Evolutionary conservation across 805 yeast species (phyloP).

Genomic region (Ogataea pini): DNA sequence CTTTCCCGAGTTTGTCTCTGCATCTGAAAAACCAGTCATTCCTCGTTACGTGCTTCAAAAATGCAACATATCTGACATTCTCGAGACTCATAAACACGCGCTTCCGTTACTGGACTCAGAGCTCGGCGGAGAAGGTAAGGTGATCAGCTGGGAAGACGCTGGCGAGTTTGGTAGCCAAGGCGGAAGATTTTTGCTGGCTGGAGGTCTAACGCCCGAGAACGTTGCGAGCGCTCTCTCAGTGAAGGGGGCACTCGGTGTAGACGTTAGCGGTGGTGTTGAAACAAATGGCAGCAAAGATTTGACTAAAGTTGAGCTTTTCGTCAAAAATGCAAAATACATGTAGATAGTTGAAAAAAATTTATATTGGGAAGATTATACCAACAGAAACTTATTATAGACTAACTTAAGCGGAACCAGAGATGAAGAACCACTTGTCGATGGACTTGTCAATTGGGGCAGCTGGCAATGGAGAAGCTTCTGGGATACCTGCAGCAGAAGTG

Average conservation of each 20-base stretch:
- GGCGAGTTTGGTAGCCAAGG: slow-evolving; percentile 36
- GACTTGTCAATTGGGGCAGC: slow-evolving; percentile 97
- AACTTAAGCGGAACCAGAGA: slow-evolving; percentile 67
- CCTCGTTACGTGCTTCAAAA: slow-evolving; percentile 70
- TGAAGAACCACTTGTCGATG: slow-evolving; percentile 98
- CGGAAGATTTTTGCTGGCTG: slow-evolving; percentile 70
- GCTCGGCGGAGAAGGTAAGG: slow-evolving; percentile 86
- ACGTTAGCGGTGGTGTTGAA: slow-evolving; percentile 96
- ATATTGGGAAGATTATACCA: no score
- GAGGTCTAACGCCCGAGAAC: slow-evolving; percentile 82
- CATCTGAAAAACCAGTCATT: slow-evolving; percentile 57
- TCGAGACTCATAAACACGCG: slow-evolving; percentile 40
- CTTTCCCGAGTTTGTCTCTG: slow-evolving; percentile 44
- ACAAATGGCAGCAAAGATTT: slow-evolving; percentile 72
- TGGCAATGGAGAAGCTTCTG: slow-evolving; percentile 69
- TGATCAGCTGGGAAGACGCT: slow-evolving; percentile 70
- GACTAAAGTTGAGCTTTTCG: slow-evolving; percentile 59
- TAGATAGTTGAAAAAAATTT: no score
- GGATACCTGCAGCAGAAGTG: slow-evolving; percentile 54
- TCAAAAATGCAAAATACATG: slow-evolving; percentile 53
- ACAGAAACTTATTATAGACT: no score
- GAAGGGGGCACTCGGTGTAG: slow-evolving; percentile 79
- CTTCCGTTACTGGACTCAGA: slow-evolving; percentile 81
- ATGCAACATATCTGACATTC: slow-evolving; percentile 32
- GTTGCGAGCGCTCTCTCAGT: slow-evolving; percentile 53